Base-by-base conservation (phyloP, 495 filamentous ascomycete genomes). In the Trichoderma asperelloides region DNA sequence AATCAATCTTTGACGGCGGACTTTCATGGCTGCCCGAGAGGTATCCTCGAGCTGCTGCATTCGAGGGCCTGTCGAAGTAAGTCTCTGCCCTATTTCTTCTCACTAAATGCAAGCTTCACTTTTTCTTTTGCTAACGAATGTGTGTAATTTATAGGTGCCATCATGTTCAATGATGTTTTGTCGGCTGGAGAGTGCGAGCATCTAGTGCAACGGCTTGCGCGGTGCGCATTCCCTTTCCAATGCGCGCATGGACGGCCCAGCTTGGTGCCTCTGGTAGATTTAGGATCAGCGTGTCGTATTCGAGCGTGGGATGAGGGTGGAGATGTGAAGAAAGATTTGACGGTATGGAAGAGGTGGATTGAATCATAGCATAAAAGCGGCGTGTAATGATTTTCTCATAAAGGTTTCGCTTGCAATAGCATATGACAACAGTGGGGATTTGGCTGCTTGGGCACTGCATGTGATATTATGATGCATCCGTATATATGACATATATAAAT, bases 91-190 rank as follows among this genome's bases (percentile, higher is more conserved):
- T 15, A 43, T 15, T 47, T 2, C 33, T 49, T 39, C 30, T n/a
- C 23, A 18, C 40, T 5, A 8, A 6, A 47, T 45, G 28, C 69
- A 49, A 49, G 65, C 74, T 30, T 73, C 55, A 13, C 1, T 43
- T 28, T 9, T 60, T 23, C 23, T 55, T 18, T 2, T 28, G 55
- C 27, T 28, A 12, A 27, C 55, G 11, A 60, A 28, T 28, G 2
- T 60, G 23, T 16, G 43, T 47, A 13, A 15, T 28, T 21, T 25
- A 9, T 18, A 80, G 78, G 86, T 49, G 92, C 95, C 8, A 90
- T 98, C 76, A 98, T 98, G 95, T 98, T 98, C 78, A 97, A 97
- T 70, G 95, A 98, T 71, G 75, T 75, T 12, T 73, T 98, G 57
- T 82, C 79, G 1, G 66, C 79, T 1, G 81, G 83, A 9, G 86